Percentiles rank a stretch among this genome's conserved stretches.
Evolutionary conservation across 2,329 filamentous ascomycete species (phyloP).

Genomic region (Neopestalotiopsis sp.): DNA sequence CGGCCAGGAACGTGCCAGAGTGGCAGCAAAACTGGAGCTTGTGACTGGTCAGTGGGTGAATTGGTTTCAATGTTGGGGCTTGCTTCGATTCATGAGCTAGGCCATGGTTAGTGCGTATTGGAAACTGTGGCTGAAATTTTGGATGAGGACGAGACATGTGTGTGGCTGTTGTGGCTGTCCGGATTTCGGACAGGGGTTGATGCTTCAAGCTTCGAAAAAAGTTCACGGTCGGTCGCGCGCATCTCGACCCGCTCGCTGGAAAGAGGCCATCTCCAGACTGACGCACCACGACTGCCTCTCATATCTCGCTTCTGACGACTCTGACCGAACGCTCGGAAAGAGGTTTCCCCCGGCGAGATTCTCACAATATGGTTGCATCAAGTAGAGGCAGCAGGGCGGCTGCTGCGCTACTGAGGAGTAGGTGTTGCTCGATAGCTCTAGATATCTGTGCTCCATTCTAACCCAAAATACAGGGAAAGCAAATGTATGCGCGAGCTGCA

Average conservation of each 20-base stretch:
- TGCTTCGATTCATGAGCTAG: neutral
- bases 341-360: constrained; percentile 18
- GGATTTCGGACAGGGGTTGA: constrained; percentile 22
- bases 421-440: constrained; percentile 39
- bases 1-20: constrained; percentile 8
- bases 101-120: neutral
- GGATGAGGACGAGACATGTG: neutral
- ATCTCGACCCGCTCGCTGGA: constrained; percentile 4
- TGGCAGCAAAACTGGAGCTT: neutral
- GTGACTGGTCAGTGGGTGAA: neutral
- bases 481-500: constrained; percentile 43
- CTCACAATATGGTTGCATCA: constrained; percentile 56
- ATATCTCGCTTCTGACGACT: constrained; percentile 10
- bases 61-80: neutral
- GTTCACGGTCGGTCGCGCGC: constrained; percentile 19
- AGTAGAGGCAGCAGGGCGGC: constrained; percentile 61
- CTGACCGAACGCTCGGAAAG: constrained; percentile 21
- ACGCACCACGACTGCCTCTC: constrained; percentile 20
- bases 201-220: constrained; percentile 21
- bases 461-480: constrained; percentile 33
- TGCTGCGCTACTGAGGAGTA: constrained; percentile 57
- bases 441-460: constrained; percentile 34
- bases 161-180: neutral
- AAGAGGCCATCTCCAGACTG: constrained; percentile 20
- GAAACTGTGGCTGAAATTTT: neutral